phyloP scores from a whole-genome alignment of 1,139 yeast genomes.

The Pichia sp. region DNA sequence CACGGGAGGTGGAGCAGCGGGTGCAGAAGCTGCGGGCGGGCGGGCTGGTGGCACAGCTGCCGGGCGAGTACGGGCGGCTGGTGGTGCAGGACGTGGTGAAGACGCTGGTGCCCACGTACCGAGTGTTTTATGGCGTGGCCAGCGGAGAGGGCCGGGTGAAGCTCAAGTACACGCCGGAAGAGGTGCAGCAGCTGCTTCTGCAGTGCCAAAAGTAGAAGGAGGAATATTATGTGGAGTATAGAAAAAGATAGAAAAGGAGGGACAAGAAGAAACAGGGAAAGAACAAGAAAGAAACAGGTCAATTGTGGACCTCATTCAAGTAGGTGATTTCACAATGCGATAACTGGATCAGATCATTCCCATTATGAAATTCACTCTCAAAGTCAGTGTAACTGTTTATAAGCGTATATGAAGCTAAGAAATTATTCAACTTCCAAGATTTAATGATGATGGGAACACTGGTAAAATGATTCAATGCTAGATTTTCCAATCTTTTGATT shows the following conservation, averaged over 20 bases:
- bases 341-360: background rate
- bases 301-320: background rate
- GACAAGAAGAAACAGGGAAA: no score
- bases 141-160: background rate
- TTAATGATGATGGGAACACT: slow-evolving; percentile 7
- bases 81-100: background rate
- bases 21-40: background rate
- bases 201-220: background rate
- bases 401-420: background rate
- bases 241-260: no score
- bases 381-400: background rate
- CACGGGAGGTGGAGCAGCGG: background rate
- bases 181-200: background rate
- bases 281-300: background rate
- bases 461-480: slow-evolving; percentile 4
- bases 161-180: background rate
- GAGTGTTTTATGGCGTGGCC: background rate
- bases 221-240: no score
- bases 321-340: background rate
- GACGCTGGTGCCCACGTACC: background rate
- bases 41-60: background rate
- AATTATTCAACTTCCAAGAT: slow-evolving; percentile 3
- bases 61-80: background rate
- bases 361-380: background rate
- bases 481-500: slow-evolving; percentile 2